Evolutionary conservation across 192 early-diverging fungal genomes (phyloP).

Genomic region (Coemansia nantahalensis): DNA sequence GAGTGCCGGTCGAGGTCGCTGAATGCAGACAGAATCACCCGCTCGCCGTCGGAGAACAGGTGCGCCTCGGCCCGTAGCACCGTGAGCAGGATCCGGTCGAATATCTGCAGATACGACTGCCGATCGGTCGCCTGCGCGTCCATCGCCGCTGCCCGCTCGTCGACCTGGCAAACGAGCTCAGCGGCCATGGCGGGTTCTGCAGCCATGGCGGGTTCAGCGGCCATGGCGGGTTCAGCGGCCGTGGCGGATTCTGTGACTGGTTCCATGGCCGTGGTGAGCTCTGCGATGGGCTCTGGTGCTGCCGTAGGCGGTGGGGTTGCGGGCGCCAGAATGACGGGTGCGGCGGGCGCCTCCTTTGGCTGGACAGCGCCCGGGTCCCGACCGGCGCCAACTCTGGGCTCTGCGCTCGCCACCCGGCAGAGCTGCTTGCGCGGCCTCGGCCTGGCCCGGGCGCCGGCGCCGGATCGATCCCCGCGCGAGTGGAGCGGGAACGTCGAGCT

Average conservation of each 20-base stretch:
- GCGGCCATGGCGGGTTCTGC: too few species aligned
- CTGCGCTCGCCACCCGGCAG: background rate
- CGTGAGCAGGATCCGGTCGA: conserved; percentile 36
- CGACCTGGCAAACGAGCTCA: too few species aligned
- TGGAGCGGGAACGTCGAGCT: conserved; percentile 8
- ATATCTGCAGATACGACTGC: conserved; percentile 38
- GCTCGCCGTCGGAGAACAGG: conserved; percentile 34
- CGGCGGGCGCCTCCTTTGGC: too few species aligned
- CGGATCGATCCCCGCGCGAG: background rate
- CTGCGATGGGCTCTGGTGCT: too few species aligned
- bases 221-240: too few species aligned
- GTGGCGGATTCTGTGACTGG: too few species aligned
- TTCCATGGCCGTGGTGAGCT: too few species aligned
- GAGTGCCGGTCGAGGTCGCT: conserved; percentile 31
- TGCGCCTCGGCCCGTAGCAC: conserved; percentile 35
- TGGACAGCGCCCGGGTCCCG: too few species aligned
- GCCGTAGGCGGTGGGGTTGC: too few species aligned
- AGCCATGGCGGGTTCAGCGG: too few species aligned
- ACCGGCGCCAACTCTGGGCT: too few species aligned
- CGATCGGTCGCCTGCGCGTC: conserved; percentile 22
- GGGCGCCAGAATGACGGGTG: too few species aligned
- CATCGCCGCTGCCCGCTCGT: background rate
- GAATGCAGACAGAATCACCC: conserved; percentile 15
- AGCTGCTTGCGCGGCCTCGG: background rate
- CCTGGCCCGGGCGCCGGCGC: background rate